Conservation (phyloP, 495 filamentous ascomycete species). For the Neurospora hispaniola region DNA sequence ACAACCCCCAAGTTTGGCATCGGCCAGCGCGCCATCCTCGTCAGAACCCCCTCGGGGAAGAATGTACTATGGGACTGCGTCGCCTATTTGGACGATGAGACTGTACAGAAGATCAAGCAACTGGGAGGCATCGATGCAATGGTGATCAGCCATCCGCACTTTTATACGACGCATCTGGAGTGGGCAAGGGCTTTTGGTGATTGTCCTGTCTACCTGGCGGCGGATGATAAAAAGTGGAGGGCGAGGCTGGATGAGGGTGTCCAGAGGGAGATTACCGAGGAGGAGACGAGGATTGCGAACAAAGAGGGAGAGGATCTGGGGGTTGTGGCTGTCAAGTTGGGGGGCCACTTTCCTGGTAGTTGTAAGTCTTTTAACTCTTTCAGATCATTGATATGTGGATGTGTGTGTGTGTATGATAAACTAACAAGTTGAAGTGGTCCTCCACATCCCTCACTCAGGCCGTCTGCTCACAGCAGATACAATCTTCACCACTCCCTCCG, state of each 20-base stretch:
- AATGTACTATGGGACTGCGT: conserved; percentile 73
- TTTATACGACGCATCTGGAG: conserved; percentile 56
- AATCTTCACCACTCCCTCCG: conserved; percentile 53
- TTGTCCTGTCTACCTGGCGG: conserved; percentile 52
- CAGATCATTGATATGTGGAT: background rate
- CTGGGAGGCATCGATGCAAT: conserved; percentile 58
- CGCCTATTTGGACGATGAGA: conserved; percentile 50
- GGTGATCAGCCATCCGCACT: conserved; percentile 73
- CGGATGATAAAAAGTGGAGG: conserved; percentile 52
- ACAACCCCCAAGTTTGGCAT: conserved; percentile 59
- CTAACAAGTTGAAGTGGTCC: conserved; percentile 27
- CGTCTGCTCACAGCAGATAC: conserved; percentile 63
- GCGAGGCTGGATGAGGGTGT: conserved; percentile 17
- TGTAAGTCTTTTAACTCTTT: background rate
- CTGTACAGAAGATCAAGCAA: conserved; percentile 34
- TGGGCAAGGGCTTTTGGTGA: conserved; percentile 51
- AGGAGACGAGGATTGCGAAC: conserved; percentile 22
- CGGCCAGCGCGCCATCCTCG: conserved; percentile 59
- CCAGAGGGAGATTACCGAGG: conserved; percentile 20
- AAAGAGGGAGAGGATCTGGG: conserved; percentile 36
- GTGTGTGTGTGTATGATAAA: background rate
- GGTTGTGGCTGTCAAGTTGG: conserved; percentile 53
- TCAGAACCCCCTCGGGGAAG: conserved; percentile 41
- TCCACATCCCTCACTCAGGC: conserved; percentile 38
- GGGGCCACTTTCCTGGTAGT: conserved; percentile 68